Base-by-base conservation (phyloP, 2,329 filamentous ascomycete species). In the Penicillium sp. region DNA sequence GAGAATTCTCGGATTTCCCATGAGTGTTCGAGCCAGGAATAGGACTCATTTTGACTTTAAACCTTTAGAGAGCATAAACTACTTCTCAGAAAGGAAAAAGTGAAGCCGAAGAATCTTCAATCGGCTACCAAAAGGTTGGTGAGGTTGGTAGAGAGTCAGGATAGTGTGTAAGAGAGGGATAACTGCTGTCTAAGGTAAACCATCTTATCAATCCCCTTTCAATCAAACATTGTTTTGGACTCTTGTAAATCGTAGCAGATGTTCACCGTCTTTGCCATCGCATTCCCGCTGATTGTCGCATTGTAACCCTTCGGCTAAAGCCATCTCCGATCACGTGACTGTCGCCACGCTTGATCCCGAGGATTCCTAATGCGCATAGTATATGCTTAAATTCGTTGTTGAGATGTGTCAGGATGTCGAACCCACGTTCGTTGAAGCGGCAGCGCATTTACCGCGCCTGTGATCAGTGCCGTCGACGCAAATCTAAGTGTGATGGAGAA, bases 401-500 rank as follows among this genome's bases (percentile, higher is more conserved):
- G 37, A 42, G n/a, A 42, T 42, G 37, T 14, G 13, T 23, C 16
- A 14, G 4, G 8, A 63, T 63, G 61, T 55, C 58, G 10, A 55
- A 23, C 33, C 44, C 47, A 53, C 52, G 59, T 11, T 53, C 60
- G 44, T 54, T 56, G 21, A 66, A 61, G 58, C 43, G 64, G 42
- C 62, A 62, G 47, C 60, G 65, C 8, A 62, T 64, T 9, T 87
- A 85, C 43, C 64, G 85, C 61, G 87, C 87, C 37, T 89, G 87
- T 72, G 85, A 89, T 64, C 83, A 85, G 62, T 89, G 87, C 65
- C 81, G 87, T 49, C 77, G 79, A 19, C 83, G 84, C 31, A 81
- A 86, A 56, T 87, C 90, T 69, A 89, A 88, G 66, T 91, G 88
- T 71, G 87, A 91, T 67, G 88, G 88, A 16, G 78, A 78, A n/a